Evolutionary conservation across 1,284 basidiomycete species (phyloP).

Genomic region (Cutaneotrichosporon sp.): DNA sequence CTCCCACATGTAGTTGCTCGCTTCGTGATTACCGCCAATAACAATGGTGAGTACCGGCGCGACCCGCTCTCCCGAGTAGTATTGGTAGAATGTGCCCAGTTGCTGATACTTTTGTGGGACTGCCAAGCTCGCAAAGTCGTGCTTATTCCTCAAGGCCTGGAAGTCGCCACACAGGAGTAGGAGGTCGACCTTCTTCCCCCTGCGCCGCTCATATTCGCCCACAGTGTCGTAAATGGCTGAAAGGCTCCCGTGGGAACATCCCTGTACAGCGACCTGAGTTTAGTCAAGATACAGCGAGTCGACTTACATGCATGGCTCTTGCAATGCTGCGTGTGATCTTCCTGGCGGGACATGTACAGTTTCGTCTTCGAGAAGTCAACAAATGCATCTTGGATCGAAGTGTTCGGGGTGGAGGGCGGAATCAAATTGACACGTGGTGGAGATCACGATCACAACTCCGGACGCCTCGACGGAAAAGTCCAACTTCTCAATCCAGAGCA

Average conservation of each 20-base stretch:
- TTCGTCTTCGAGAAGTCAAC: too few relatives aligned
- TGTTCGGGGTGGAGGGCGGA: not conserved
- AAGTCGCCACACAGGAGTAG: slow-evolving; percentile 90
- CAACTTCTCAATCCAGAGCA: not conserved
- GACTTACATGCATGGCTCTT: slow-evolving; percentile 5
- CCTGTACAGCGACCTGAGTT: slow-evolving; percentile 69
- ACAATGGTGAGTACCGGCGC: slow-evolving; percentile 89
- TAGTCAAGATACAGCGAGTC: too few relatives aligned
- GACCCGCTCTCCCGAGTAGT: slow-evolving; percentile 74
- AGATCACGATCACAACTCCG: not conserved
- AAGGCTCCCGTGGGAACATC: slow-evolving; percentile 89
- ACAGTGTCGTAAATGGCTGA: slow-evolving; percentile 82
- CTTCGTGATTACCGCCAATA: slow-evolving; percentile 98
- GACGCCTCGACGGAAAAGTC: not conserved
- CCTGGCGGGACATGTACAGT: too few relatives aligned
- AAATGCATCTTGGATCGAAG: too few relatives aligned
- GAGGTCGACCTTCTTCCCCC: slow-evolving; percentile 69
- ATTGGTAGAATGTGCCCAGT: slow-evolving; percentile 81
- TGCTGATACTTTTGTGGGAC: slow-evolving; percentile 84
- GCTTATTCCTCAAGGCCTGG: slow-evolving; percentile 72
- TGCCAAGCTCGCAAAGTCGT: slow-evolving; percentile 84
- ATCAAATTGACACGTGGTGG: not conserved
- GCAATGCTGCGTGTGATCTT: too few relatives aligned
- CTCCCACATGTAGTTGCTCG: slow-evolving; percentile 96
- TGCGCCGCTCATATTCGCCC: slow-evolving; percentile 57